A percentile compares a stretch with the other conserved stretches of the same genome.
These are phyloP conservation scores for Corylus americana DNA, from an alignment of 306 rosid genomes.

Conservation along the genomic window DNA sequence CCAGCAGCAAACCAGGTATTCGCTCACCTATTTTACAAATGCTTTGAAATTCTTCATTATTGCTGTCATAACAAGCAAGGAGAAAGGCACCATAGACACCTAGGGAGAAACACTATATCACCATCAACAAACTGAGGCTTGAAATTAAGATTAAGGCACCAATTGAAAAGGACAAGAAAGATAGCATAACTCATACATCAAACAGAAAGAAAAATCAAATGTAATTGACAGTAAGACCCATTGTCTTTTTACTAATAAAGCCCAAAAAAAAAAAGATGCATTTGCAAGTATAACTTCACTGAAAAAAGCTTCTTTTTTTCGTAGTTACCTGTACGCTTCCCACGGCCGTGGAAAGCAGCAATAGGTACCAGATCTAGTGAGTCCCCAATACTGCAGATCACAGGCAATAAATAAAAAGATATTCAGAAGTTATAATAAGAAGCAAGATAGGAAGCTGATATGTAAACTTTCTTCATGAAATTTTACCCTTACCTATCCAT, in stretches of 20 bases:
- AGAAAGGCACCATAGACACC: conserved; percentile 94
- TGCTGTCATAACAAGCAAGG: conserved; percentile 76
- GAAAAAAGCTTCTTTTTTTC: neutral
- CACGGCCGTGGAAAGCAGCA: conserved; percentile 95
- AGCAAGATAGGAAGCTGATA: conserved; percentile 11
- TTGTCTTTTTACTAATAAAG: neutral
- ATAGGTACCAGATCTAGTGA: conserved; percentile 96
- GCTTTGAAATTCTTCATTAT: conserved; percentile 89
- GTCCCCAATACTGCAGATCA: conserved; percentile 79
- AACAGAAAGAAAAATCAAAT: neutral
- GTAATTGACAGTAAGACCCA: neutral
- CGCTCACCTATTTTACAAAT: conserved; percentile 88
- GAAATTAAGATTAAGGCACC: conserved; percentile 19
- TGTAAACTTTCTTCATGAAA: conserved; percentile 3
- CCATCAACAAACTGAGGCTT: conserved; percentile 20
- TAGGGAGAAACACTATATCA: conserved; percentile 40
- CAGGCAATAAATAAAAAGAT: conserved; percentile 28
- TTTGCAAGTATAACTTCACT: conserved; percentile 8
- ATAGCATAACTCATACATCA: neutral
- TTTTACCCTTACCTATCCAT: conserved; percentile 57
- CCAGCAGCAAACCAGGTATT: conserved; percentile 19
- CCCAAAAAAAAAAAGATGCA: neutral
- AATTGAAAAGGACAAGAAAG: conserved; percentile 15
- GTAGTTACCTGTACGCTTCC: conserved; percentile 85
- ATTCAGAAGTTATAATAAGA: conserved; percentile 19